phyloP scores from a whole-genome alignment of 2,329 filamentous ascomycete species.

The Verticillium longisporum region DNA sequence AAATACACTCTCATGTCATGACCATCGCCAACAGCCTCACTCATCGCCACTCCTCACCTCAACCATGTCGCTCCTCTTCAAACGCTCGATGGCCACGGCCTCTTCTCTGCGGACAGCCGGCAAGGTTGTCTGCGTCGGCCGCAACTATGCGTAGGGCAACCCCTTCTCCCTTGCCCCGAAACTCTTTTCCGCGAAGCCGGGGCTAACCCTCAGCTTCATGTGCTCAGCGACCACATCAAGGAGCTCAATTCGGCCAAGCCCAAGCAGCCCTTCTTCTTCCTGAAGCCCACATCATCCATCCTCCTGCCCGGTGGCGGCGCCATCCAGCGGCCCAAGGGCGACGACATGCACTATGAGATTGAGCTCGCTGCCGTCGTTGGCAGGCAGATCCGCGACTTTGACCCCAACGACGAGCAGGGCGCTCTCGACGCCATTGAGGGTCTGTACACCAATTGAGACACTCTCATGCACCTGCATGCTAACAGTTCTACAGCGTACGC shows the following conservation, averaged over 20 bases:
- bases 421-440: conserved; percentile 78
- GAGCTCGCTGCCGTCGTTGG: conserved; percentile 88
- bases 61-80: conserved; percentile 26
- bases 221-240: conserved; percentile 74
- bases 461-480: background rate
- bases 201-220: conserved; percentile 1
- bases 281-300: conserved; percentile 87
- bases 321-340: conserved; percentile 73
- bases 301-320: conserved; percentile 72
- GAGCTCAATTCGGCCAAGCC: conserved; percentile 84
- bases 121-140: conserved; percentile 87
- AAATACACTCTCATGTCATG: background rate
- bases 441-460: conserved; percentile 28
- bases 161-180: conserved; percentile 6
- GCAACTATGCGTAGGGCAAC: conserved; percentile 80
- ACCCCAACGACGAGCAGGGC: conserved; percentile 65
- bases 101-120: conserved; percentile 46
- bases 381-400: conserved; percentile 69
- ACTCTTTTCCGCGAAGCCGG: background rate
- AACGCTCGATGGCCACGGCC: conserved; percentile 30
- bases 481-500: conserved; percentile 60
- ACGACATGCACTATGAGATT: conserved; percentile 89
- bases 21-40: background rate
- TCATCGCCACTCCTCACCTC: conserved; percentile 3
- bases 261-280: conserved; percentile 98